Conservation (phyloP, 108 stramenopile genomes). For the Aurantiochytrium sp. region DNA sequence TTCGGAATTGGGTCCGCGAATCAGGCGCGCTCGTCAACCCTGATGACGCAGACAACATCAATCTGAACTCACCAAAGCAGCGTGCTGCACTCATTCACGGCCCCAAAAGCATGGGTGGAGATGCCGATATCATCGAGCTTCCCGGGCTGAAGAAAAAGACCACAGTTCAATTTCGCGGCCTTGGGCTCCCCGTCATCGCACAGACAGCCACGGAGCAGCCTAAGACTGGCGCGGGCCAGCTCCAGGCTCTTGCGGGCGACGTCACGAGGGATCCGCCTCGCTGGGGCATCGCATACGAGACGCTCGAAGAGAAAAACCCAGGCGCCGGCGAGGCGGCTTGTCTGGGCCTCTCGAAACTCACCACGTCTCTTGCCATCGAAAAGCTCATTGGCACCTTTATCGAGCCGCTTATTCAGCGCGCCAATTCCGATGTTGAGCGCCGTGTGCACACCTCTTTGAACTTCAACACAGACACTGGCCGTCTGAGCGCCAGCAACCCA, state of each 20-base stretch:
- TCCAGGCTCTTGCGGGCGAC: slow-evolving; percentile 72
- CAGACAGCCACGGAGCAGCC: slow-evolving; percentile 70
- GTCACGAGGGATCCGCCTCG: slow-evolving; percentile 72
- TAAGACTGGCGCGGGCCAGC: slow-evolving; percentile 74
- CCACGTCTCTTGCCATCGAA: slow-evolving; percentile 81
- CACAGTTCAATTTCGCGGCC: background rate
- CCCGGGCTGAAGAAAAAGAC: background rate
- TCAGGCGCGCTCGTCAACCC: background rate
- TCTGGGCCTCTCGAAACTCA: slow-evolving; percentile 73
- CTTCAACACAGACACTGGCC: slow-evolving; percentile 97
- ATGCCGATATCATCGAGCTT: background rate
- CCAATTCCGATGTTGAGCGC: slow-evolving; percentile 62
- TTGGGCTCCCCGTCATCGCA: background rate
- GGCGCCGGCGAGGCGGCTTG: slow-evolving; percentile 76
- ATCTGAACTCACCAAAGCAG: slow-evolving; percentile 59
- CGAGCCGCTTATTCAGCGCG: slow-evolving; percentile 67
- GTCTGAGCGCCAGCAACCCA: slow-evolving; percentile 84
- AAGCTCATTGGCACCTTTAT: slow-evolving; percentile 86
- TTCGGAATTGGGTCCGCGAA: slow-evolving; percentile 64
- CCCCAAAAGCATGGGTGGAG: background rate
- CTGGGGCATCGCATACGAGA: slow-evolving; percentile 75
- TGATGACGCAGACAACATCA: slow-evolving; percentile 68
- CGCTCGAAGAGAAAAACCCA: slow-evolving; percentile 63
- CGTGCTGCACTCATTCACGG: background rate
- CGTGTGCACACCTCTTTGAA: slow-evolving; percentile 93